Percentiles rank a stretch among this genome's conserved stretches.
phyloP scores from a whole-genome alignment of 164 flowering plant genomes.

The Aristolochia contorta region DNA sequence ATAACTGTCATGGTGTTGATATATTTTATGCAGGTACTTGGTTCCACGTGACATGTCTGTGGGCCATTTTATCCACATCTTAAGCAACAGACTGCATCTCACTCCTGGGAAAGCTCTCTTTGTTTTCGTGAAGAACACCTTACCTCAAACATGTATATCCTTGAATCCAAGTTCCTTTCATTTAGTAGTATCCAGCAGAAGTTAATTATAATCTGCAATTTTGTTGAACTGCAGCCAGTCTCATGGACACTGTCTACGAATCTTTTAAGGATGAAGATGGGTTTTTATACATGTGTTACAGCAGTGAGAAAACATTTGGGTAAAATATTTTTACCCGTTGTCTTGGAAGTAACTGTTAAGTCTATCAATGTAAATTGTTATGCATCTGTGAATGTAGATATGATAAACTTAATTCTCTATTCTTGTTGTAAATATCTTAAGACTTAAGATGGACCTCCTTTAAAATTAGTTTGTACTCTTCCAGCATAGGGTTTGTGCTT shows the following conservation, averaged over 20 bases:
- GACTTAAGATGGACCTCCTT: no score
- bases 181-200: neutral
- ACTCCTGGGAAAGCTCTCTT: slow-evolving; percentile 90
- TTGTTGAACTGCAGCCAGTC: slow-evolving; percentile 38
- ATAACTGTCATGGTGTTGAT: neutral
- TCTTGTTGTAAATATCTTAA: no score
- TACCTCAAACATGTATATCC: slow-evolving; percentile 81
- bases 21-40: slow-evolving; percentile 43
- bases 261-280: slow-evolving; percentile 76
- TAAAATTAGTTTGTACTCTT: no score
- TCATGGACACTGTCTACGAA: slow-evolving; percentile 54
- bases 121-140: slow-evolving; percentile 75
- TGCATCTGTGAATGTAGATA: no score
- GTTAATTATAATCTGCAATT: neutral
- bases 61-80: slow-evolving; percentile 84
- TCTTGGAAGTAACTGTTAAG: no score
- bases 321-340: neutral
- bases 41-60: slow-evolving; percentile 96
- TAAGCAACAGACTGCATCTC: slow-evolving; percentile 70
- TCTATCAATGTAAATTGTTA: no score
- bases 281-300: slow-evolving; percentile 82
- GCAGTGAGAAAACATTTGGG: slow-evolving; percentile 90
- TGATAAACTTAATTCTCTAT: no score
- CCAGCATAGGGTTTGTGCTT: no score
- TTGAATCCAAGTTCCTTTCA: neutral